Percentiles rank a stretch among this genome's conserved stretches.
Conservation (phyloP, 345 rosid species). For the Rhodamnia argentea region DNA sequence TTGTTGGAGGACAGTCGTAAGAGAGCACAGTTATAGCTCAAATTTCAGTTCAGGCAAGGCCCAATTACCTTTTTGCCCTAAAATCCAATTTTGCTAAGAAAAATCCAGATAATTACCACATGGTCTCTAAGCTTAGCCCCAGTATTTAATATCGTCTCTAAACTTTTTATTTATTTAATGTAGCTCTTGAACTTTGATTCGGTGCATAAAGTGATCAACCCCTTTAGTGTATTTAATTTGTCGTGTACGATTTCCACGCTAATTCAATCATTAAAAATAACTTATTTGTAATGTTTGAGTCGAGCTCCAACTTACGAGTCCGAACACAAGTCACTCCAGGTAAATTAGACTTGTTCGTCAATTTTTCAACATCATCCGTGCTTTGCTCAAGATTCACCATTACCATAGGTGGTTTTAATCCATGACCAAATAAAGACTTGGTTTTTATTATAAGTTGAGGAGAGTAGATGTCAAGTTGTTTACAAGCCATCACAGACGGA, state of each 20-base stretch:
- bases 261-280: neutral
- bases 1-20: no score
- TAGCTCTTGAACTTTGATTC: neutral
- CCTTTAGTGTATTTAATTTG: no score
- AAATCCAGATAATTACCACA: no score
- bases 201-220: neutral
- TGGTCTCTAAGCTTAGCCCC: no score
- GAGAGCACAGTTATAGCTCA: no score
- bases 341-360: neutral
- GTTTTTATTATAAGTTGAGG: neutral
- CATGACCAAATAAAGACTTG: neutral
- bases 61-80: no score
- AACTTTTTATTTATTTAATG: no score
- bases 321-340: fast-evolving
- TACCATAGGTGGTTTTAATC: neutral
- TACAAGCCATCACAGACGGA: neutral
- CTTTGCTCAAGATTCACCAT: neutral
- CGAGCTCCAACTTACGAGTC: fast-evolving
- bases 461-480: neutral
- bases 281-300: neutral
- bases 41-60: no score
- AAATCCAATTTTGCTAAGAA: no score
- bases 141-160: no score
- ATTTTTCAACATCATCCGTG: neutral
- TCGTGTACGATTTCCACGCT: neutral